Evolutionary conservation across 2,329 filamentous ascomycete species (phyloP).

Genomic region (Cadophora malorum): DNA sequence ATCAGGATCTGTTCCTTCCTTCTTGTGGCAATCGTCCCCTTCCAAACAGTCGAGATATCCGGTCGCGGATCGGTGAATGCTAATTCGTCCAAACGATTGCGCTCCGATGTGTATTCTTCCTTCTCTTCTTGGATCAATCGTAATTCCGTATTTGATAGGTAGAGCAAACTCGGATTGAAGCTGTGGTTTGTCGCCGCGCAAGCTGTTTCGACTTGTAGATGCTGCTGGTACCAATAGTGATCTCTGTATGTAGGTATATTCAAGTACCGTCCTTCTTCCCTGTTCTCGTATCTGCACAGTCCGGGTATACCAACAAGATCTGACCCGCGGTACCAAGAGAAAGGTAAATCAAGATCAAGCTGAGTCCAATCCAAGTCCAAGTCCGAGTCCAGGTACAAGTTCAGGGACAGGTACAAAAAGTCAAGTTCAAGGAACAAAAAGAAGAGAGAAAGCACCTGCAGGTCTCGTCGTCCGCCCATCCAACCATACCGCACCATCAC

Average conservation of each 20-base stretch:
- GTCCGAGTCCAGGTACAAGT: neutral
- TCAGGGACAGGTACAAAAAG: neutral
- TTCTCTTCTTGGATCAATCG: neutral
- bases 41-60: neutral
- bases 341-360: neutral
- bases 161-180: neutral
- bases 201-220: neutral
- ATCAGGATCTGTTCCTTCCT: neutral
- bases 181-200: neutral
- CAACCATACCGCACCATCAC: neutral
- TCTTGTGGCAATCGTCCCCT: neutral
- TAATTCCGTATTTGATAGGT: neutral
- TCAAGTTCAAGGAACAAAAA: constrained; percentile 5
- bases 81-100: no score
- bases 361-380: neutral
- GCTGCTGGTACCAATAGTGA: no score
- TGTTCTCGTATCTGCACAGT: constrained; percentile 10
- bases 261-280: neutral
- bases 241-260: neutral
- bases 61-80: neutral
- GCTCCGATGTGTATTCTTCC: neutral
- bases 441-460: neutral
- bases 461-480: neutral
- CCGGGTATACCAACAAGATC: neutral
- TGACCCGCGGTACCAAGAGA: neutral